Base-by-base conservation (phyloP, 176 grass and related monocot species). In the Zizania latifolia region DNA sequence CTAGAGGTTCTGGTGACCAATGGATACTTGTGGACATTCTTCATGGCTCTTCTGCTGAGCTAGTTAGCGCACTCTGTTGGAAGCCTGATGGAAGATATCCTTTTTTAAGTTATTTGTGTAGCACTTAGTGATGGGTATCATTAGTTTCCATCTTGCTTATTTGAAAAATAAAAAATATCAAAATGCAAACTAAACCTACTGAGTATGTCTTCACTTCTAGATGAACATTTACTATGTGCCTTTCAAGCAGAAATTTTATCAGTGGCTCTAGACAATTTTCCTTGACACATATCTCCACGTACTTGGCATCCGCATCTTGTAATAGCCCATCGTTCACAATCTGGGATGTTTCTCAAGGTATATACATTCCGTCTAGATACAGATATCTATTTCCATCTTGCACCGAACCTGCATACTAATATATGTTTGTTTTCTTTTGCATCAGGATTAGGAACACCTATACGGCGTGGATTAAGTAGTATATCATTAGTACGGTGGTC, bases 41-140 rank as follows among this genome's bases (percentile, higher is more conserved):
- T 55, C 82, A 78, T 79, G 79, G 74, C 56, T 75, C 81, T 62
- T 65, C 73, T 66, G 32, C 58, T 85, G 90, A 98, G 76, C 78
- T 75, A 77, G 81, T 94, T 70, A 92, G 65, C 79, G 67, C 81
- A 75, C 84, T 98, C 66, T 86, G 70, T 68, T 98, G 94, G 94
- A 91, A 91, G 51, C 94, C 94, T 48, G 89, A 94, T 73, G 94
- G 94, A 65, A 89, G 78, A 98, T 98, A 98, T 98, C 94, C 94
- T 97, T 86, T 86, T 65, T 78, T 72, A 67, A 64, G 2, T 81
- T 82, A 77, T 35, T 51, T 44, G 34, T 46, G n/a, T 35, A 72
- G 14, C 45, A 41, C 19, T 10, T 44, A 44, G 41, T 36, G 23
- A 72, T 74, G 19, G 38, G 48, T 68, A 43, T 1, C 33, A 31